Evolutionary conservation across 768 basidiomycete genomes (phyloP).

Genomic region (Pholiota microspora): DNA sequence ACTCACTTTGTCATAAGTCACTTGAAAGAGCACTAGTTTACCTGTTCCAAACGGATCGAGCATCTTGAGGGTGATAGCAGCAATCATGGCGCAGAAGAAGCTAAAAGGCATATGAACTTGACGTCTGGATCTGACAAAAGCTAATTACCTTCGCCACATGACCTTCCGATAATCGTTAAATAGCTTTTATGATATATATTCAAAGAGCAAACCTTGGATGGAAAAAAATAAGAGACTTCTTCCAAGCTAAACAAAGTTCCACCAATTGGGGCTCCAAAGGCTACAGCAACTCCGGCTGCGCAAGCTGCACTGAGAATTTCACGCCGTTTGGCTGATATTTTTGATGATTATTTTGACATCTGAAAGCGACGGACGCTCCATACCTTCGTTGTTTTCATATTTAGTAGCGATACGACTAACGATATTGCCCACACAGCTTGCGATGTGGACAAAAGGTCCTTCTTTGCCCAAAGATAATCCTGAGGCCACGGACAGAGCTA

Average conservation of each 20-base stretch:
- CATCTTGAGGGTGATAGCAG: constrained; percentile 89
- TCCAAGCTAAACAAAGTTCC: constrained; percentile 92
- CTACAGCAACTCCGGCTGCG: constrained; percentile 96
- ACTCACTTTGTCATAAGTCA: constrained; percentile 79
- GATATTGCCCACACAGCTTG: constrained; percentile 91
- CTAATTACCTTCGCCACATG: constrained; percentile 86
- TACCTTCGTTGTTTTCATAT: constrained; percentile 95
- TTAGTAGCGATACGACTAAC: constrained; percentile 81
- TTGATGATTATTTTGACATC: background rate
- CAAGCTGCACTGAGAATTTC: constrained; percentile 95
- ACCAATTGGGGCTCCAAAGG: constrained; percentile 95
- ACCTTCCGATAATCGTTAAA: constrained; percentile 40
- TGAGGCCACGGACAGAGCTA: constrained; percentile 89
- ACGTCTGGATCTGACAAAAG: background rate
- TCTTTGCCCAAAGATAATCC: constrained; percentile 82
- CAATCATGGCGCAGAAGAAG: constrained; percentile 98
- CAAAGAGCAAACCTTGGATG: constrained; percentile 65
- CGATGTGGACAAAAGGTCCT: constrained; percentile 85
- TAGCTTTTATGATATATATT: background rate
- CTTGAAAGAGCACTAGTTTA: constrained; percentile 90
- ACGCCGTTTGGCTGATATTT: constrained; percentile 72
- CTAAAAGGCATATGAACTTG: constrained; percentile 35
- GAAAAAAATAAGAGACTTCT: constrained; percentile 96
- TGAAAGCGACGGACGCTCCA: constrained; percentile 10
- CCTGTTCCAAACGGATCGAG: constrained; percentile 96